Base-by-base conservation (phyloP, 2,329 filamentous ascomycete genomes). In the Diaporthe helianthi region DNA sequence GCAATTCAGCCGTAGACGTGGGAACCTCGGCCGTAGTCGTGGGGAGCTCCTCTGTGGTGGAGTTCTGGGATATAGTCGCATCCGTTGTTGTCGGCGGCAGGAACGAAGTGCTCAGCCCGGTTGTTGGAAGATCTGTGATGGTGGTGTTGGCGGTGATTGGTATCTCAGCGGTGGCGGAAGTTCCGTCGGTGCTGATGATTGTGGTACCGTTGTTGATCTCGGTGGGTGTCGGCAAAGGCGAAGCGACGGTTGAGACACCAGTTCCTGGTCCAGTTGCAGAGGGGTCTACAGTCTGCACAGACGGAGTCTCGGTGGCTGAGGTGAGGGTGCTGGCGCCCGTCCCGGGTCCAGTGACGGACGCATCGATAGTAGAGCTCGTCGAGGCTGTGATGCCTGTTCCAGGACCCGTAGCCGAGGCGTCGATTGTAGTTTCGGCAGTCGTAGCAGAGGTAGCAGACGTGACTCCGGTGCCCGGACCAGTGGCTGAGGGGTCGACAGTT, bases 81-180 rank as follows among this genome's bases (percentile, higher is more conserved):
- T 41, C 51, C 24, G 60, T 55, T 46, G 47, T n/a, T 52, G 61
- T 60, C 22, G 58, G 44, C 61, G 58, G 44, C 61, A 66, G 41
- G 19, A 55, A 33, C 41, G 46, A 63, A 41, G 65, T 68, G 65
- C 54, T 63, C 31, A 55, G 9, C n/a, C 22, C 38, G 46, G 61
- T 53, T 2, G 65, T 22, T 47, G n/a, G 60, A 49, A 63, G 19
- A 22, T 67, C 68, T 38, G 61, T 69, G 44, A 41, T 41, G 3
- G 72, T 73, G 13, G 41, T 64, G 60, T 72, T 73, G 29, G 61
- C 65, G n/a, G 61, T 64, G 31, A 68, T 46, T 24, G 69, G n/a
- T 15, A 68, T 15, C 2, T 70, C 69, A 15, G 36, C 36, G 33
- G 54, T 68, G 38, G 31, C 53, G 17, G 69, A 15, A 8, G 46